Evolutionary conservation across 192 early-diverging fungal species (phyloP), one percentile per base, ranked within the genome.

Genomic region (Entrophospora sp.): DNA sequence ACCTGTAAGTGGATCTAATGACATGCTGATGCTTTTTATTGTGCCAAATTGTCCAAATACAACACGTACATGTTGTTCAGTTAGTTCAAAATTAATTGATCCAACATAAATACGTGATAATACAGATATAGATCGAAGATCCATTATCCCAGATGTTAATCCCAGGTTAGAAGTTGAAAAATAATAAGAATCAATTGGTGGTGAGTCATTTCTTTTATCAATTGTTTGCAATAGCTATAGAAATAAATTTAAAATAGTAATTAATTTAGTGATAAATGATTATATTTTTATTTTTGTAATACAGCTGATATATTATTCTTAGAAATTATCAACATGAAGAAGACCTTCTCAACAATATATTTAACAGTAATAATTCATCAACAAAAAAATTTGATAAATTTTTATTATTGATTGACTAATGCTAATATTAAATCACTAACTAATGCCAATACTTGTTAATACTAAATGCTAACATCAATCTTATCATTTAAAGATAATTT

Each of bases 11-110:
- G 89, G 76, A 71, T 95, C 93, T 62, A 89, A 81, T 13, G 84
- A 85, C 85, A 95, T 86, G 64, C 85, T 89, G 35, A 93, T 73
- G 44, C 81, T 81, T 44, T 84, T 81, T 66, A 95, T 86, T 1
- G 77, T 69, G 0, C 93, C 93, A 71, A 88, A 95, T 64, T 89
- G 85, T 13, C 77, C 64, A 69, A 95, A 92, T 18, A 89, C 86
- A 22, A 77, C 79, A 38, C 81, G 74, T n/a, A 94, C 84, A 67
- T 92, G 86, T 31, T 80, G 82, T 55, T 94, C 91, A 0, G 81
- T 90, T 56, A 92, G 79, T 62, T 92, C 90, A 72, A 91, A 92
- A 67, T 84, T 87, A 31, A 93, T 89, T 20, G 91, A 93, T 22
- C 91, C 91, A 30, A 93, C 87, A 75, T 93, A 93, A 16, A 93